Evolutionary conservation across 371 early-diverging fungal genomes (phyloP), one percentile per base, ranked within the genome.

Genomic region (Rhizopus delemar): DNA sequence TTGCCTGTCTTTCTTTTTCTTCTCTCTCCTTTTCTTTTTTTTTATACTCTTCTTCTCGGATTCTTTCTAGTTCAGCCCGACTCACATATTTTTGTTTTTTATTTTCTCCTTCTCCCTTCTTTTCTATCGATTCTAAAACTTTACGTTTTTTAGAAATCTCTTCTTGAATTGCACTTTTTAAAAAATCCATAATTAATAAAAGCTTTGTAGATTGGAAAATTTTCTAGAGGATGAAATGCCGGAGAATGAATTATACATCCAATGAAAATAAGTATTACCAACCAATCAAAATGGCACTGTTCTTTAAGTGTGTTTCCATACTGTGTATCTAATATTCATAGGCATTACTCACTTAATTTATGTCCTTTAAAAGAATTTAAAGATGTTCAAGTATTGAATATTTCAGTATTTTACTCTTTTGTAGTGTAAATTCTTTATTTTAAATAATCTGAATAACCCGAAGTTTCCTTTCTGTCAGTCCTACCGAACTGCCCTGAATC

Each of bases 121-220:
- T 69, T 9, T 62, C 59, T 8, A 73, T 71, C 6, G 68, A 63
- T 4, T 82, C 81, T 3, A 82, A 55, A 12, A 72, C 64, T 60
- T 83, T 83, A 28, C 86, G 78, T 56, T 91, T 89, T 57, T 86
- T 86, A 51, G 83, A 84, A 9, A 89, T 84, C 64, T 91, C 91
- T 28, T 77, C 82, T 65, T 87, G 71, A 15, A 85, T 77, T 11
- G 81, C 65, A 9, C 76, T 80, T 56, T 86, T 75, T 15, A 90
- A 63, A 53, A 86, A 76, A 68, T 89, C 86, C 91, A 91, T 90
- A 5, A 3, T 29, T 49, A 29, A 45, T 45, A 12, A 45, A 11
- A 38, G 2, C 3, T 38, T 2, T 38, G 5, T 38, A 4, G 22
- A 22, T 2, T 22, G 22, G 22, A 22, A 22, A 22, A 22, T 22